These are phyloP conservation scores for Stenocarpella maydis DNA, from an alignment of 2,329 filamentous ascomycete genomes.

Conservation along the genomic window DNA sequence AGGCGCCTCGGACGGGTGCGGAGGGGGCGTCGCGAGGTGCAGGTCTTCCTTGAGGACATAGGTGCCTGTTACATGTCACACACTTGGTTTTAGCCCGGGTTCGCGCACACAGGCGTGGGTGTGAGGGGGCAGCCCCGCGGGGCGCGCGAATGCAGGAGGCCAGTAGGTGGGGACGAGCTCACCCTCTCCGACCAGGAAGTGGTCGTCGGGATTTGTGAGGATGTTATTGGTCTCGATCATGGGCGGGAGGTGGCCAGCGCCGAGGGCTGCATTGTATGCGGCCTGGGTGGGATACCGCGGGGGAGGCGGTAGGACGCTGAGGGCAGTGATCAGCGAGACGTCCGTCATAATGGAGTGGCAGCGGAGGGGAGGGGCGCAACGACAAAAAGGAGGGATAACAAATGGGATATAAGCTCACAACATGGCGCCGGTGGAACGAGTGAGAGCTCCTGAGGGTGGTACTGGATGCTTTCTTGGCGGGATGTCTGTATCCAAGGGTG, in stretches of 20 bases:
- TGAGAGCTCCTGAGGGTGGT: conserved; percentile 17
- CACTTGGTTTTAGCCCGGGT: conserved; percentile 4
- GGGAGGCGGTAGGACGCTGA: conserved; percentile 84
- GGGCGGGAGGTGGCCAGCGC: conserved; percentile 72
- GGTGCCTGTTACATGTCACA: conserved; percentile 65
- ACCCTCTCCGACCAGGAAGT: conserved; percentile 95
- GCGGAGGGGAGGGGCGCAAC: background rate
- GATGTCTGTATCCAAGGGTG: conserved; percentile 24
- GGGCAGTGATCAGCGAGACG: conserved; percentile 36
- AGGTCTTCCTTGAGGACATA: conserved; percentile 92
- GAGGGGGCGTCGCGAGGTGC: conserved; percentile 90
- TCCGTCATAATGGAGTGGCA: conserved; percentile 28
- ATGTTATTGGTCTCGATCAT: conserved; percentile 96
- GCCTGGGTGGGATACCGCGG: conserved; percentile 81
- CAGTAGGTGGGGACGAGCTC: conserved; percentile 36
- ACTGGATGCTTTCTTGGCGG: conserved; percentile 16
- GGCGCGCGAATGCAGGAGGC: background rate
- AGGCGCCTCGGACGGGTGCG: conserved; percentile 92
- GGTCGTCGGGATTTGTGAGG: conserved; percentile 83
- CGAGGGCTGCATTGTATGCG: conserved; percentile 76
- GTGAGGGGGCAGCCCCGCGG: background rate
- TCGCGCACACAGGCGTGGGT: background rate
- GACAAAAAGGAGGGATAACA: background rate
- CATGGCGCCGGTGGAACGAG: conserved; percentile 25
- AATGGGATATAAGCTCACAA: conserved; percentile 31